Conservation (phyloP, 2,329 filamentous ascomycete species). For the Blastomyces gilchristii region DNA sequence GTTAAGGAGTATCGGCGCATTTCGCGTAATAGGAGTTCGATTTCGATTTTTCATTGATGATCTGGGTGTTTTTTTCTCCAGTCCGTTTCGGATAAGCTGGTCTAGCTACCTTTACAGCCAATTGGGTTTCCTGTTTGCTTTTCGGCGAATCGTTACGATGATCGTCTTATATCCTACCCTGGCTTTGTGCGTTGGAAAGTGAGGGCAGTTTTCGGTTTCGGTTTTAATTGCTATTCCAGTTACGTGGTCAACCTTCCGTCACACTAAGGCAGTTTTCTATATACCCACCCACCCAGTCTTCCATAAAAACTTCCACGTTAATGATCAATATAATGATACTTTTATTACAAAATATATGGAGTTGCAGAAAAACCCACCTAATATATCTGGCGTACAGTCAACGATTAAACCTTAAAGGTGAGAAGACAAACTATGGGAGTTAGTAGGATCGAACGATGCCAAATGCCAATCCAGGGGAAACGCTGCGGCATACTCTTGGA, state of each 20-base stretch:
- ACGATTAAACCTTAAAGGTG: background rate
- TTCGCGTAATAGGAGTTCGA: constrained; percentile 21
- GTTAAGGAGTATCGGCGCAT: constrained; percentile 28
- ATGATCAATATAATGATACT: background rate
- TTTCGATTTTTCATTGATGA: constrained; percentile 21
- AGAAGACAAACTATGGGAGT: too few species aligned
- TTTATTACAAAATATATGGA: too few species aligned
- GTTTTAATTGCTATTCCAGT: background rate
- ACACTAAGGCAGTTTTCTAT: background rate
- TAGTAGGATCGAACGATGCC: too few species aligned
- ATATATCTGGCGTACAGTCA: background rate
- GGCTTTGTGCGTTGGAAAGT: background rate
- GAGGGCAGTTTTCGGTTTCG: background rate
- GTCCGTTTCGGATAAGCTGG: background rate
- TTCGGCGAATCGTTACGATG: background rate
- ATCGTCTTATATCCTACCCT: background rate
- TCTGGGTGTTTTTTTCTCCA: background rate
- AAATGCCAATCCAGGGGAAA: too few species aligned
- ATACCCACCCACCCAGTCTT: background rate
- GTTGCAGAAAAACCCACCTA: too few species aligned
- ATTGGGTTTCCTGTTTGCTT: background rate
- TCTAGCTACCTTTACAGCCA: background rate
- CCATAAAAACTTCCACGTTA: background rate
- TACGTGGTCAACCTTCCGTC: too few species aligned
- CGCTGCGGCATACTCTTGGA: too few species aligned